Percentiles rank a stretch among this genome's conserved stretches.
These are phyloP conservation scores for Rhodotorula taiwanensis DNA, from an alignment of 768 basidiomycete species.

Conservation along the genomic window DNA sequence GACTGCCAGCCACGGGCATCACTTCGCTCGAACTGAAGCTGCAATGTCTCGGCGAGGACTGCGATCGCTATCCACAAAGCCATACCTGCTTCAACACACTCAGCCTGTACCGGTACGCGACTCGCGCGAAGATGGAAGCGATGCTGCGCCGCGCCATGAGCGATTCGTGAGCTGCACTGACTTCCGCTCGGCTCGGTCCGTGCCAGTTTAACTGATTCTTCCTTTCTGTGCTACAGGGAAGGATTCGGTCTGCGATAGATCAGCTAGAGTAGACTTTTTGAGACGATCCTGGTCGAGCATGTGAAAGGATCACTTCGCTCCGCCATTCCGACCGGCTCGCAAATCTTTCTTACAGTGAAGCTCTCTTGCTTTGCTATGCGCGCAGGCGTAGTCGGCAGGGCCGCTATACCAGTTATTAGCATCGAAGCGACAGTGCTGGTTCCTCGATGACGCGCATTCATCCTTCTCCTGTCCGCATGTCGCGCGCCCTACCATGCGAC, in stretches of 20 bases:
- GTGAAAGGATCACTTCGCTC: no score
- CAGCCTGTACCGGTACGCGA: not conserved
- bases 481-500: no score
- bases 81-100: slow-evolving; percentile 40
- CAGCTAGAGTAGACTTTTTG: not conserved
- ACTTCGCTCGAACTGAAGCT: slow-evolving; percentile 24
- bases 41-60: slow-evolving; percentile 12
- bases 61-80: slow-evolving; percentile 3
- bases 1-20: slow-evolving; percentile 38
- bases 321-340: no score
- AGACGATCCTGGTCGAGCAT: not conserved
- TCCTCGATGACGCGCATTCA: no score
- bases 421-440: no score
- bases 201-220: no score
- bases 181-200: not conserved
- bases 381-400: no score
- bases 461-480: no score
- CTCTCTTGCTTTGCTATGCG: no score
- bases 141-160: slow-evolving; percentile 22
- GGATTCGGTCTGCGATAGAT: not conserved
- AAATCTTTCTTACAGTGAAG: no score
- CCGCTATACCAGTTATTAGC: no score
- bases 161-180: slow-evolving; percentile 31
- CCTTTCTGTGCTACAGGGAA: not conserved
- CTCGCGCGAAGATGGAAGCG: slow-evolving; percentile 10